Evolutionary conservation across 169 alveolate species (phyloP), one percentile per base, ranked within the genome.

Genomic region (Plasmodium malariae): DNA sequence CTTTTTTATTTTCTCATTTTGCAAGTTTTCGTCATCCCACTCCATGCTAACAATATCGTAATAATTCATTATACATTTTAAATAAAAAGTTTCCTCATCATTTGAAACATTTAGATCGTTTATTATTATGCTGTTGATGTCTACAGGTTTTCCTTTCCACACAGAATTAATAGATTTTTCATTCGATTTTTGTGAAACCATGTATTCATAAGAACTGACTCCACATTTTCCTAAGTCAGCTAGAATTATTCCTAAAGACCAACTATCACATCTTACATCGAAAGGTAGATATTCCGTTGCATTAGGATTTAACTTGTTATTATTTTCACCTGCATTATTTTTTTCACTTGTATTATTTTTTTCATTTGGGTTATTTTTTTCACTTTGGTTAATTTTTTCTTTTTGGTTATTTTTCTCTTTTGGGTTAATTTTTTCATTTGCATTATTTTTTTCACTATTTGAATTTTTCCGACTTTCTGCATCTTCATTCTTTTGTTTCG

Each of bases 201-300:
- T 67, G 51, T 67, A 34, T 36, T 80, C 83, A 43, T 80, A 80
- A n/a, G 90, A 54, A 7, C 62, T 48, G 7, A 63, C 55, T 19
- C 90, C 90, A 45, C 90, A 80, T 68, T 80, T 80, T 43, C 67
- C 90, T n/a, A 80, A 68, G 67, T 80, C 90, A 17, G 90, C 90
- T 80, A 80, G 49, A 57, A 80, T 80, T 37, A 80, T 80, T 4
- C 90, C 90, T 67, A 80, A 57, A 40, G 90, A 51, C 90, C 90
- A 80, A 59, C 90, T 80, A 71, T 80, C 90, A 70, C 85, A 67
- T 80, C 90, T 80, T 14, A 67, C 71, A 54, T 80, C 90, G 60
- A 80, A 80, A 17, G 90, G 90, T 3, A 55, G 9, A 45, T 80
- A 80, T 80, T 80, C 83, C 17, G 90, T 65, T 3, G 73, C 30